Percentiles rank a stretch among this genome's conserved stretches.
Evolutionary conservation across 2,329 filamentous ascomycete genomes (phyloP).

Genomic region (Ophiocordyceps camponoti-floridani): DNA sequence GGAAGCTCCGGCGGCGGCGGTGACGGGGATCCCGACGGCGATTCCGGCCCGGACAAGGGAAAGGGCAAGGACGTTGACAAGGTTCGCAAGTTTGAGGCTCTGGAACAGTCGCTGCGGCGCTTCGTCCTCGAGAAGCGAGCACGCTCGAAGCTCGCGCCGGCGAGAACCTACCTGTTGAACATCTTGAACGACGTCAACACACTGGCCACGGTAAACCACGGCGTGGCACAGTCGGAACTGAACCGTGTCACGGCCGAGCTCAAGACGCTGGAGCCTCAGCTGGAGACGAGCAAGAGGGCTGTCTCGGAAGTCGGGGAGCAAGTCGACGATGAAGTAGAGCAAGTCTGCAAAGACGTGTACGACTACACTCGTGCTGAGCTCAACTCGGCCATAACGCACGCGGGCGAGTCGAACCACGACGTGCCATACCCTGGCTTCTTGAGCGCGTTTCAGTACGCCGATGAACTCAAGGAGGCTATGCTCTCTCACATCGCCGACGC

Average conservation of each 20-base stretch:
- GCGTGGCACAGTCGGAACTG: conserved; percentile 72
- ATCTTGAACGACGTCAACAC: conserved; percentile 74
- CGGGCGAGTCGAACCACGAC: conserved; percentile 61
- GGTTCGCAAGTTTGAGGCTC: conserved; percentile 69
- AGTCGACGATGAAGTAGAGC: conserved; percentile 67
- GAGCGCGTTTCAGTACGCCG: conserved; percentile 76
- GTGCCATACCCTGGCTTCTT: conserved; percentile 78
- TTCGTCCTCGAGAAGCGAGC: conserved; percentile 95
- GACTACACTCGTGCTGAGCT: conserved; percentile 63
- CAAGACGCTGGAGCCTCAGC: conserved; percentile 64
- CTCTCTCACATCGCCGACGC: conserved; percentile 69
- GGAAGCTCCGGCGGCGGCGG: conserved; percentile 33
- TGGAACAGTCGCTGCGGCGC: conserved; percentile 74
- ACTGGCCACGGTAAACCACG: conserved; percentile 70
- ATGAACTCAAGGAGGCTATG: conserved; percentile 85
- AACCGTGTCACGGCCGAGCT: conserved; percentile 69
- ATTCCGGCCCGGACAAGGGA: conserved; percentile 22
- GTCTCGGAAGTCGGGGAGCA: conserved; percentile 63
- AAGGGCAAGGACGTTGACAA: conserved; percentile 85
- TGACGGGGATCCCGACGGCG: conserved; percentile 33
- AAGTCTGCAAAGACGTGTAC: conserved; percentile 73
- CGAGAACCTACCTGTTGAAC: conserved; percentile 88
- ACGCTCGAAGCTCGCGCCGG: conserved; percentile 85
- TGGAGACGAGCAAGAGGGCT: conserved; percentile 69
- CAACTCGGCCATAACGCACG: conserved; percentile 54